Conservation (phyloP, 1,284 basidiomycete species). For the Macrocybe sp. region DNA sequence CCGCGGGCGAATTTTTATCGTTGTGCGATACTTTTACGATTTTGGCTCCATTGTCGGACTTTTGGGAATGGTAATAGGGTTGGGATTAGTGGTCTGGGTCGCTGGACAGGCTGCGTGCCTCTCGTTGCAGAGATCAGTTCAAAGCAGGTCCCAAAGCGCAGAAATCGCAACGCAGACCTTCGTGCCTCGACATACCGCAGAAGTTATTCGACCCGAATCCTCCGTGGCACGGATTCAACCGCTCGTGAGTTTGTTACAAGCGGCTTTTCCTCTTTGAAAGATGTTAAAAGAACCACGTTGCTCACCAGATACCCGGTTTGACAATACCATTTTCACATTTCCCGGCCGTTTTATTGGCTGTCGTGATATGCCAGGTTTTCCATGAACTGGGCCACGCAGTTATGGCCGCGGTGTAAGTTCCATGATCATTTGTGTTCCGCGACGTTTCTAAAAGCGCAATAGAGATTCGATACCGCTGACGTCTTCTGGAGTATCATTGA, state of each 20-base stretch:
- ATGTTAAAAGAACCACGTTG: background rate
- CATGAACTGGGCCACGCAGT: slow-evolving; percentile 73
- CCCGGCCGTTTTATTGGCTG: slow-evolving; percentile 52
- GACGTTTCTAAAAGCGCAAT: slow-evolving; percentile 5
- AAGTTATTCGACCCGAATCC: too few relatives aligned
- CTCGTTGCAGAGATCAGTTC: slow-evolving; percentile 12
- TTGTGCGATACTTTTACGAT: slow-evolving; percentile 40
- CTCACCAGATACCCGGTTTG: slow-evolving; percentile 65
- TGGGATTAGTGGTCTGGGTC: slow-evolving; percentile 38
- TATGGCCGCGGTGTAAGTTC: slow-evolving; percentile 56
- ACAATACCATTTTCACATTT: slow-evolving; percentile 66
- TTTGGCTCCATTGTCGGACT: slow-evolving; percentile 41
- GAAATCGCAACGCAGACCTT: too few relatives aligned
- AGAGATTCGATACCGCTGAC: slow-evolving; percentile 53
- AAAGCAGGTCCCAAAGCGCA: background rate
- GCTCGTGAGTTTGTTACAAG: slow-evolving; percentile 27
- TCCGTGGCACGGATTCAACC: too few relatives aligned
- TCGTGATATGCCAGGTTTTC: slow-evolving; percentile 53
- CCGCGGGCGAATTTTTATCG: slow-evolving; percentile 15
- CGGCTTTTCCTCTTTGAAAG: too few relatives aligned
- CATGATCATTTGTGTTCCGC: background rate
- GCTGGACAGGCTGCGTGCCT: slow-evolving; percentile 15
- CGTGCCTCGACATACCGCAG: too few relatives aligned
- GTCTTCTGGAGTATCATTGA: slow-evolving; percentile 52
- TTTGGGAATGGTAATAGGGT: slow-evolving; percentile 43